Conservation (phyloP, 805 yeast genomes). For the Nadsonia fulvescens region DNA sequence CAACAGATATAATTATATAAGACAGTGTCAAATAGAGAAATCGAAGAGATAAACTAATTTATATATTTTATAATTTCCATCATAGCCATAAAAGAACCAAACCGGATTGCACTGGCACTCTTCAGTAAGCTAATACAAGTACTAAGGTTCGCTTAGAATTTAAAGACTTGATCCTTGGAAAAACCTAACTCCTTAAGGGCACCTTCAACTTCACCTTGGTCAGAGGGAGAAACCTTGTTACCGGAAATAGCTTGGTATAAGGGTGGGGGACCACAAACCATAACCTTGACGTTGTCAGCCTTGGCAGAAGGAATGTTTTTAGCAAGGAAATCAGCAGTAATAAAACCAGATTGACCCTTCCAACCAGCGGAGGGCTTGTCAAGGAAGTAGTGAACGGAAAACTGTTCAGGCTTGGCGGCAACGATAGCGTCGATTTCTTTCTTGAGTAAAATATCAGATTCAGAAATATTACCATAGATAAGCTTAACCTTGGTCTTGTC, state of each 20-base stretch:
- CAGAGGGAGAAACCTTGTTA: constrained; percentile 61
- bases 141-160: too few relatives aligned
- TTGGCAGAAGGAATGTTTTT: constrained; percentile 45
- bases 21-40: too few relatives aligned
- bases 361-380: constrained; percentile 37
- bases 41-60: too few relatives aligned
- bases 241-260: constrained; percentile 82
- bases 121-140: too few relatives aligned
- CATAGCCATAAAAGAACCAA: too few relatives aligned
- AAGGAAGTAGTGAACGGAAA: constrained; percentile 61
- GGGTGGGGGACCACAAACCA: constrained; percentile 92
- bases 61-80: too few relatives aligned
- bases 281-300: constrained; percentile 50
- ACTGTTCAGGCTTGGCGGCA: constrained; percentile 54
- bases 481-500: constrained; percentile 82
- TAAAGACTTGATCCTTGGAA: constrained; percentile 73
- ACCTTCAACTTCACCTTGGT: constrained; percentile 91
- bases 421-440: constrained; percentile 57
- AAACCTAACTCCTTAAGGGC: constrained; percentile 75
- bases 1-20: too few relatives aligned
- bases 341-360: constrained; percentile 53
- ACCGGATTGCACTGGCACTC: too few relatives aligned
- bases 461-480: constrained; percentile 62
- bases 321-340: constrained; percentile 55
- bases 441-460: constrained; percentile 67